phyloP scores from a whole-genome alignment of 2,329 filamentous ascomycete genomes.

The Epichloe amarillans region DNA sequence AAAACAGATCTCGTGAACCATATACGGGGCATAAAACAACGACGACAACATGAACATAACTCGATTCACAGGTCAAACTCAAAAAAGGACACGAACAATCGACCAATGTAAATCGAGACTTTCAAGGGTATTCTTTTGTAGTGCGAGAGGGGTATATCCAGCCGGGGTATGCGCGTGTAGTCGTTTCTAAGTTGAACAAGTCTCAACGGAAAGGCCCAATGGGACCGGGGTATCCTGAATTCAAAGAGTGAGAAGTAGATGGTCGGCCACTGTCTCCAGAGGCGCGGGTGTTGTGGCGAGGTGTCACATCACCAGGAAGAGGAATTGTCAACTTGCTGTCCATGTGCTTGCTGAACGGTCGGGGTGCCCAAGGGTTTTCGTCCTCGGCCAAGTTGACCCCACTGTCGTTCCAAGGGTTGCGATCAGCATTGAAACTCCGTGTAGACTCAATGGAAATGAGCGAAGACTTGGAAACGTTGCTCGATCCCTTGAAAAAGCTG shows the following conservation, averaged over 20 bases:
- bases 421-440: conserved; percentile 77
- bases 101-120: conserved; percentile 10
- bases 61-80: neutral
- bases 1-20: conserved; percentile 6
- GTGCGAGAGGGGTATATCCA: conserved; percentile 53
- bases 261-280: conserved; percentile 86
- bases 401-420: conserved; percentile 97
- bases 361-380: conserved; percentile 53
- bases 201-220: conserved; percentile 86
- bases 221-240: conserved; percentile 90
- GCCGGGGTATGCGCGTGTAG: conserved; percentile 45
- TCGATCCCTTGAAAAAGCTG: conserved; percentile 85
- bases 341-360: conserved; percentile 51
- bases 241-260: conserved; percentile 87
- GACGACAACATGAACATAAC: conserved; percentile 7
- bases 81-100: neutral
- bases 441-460: conserved; percentile 93
- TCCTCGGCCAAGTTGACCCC: conserved; percentile 89
- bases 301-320: conserved; percentile 68
- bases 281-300: conserved; percentile 69
- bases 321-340: conserved; percentile 51
- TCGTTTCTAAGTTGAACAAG: conserved; percentile 29
- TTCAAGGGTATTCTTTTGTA: conserved; percentile 41
- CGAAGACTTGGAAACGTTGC: conserved; percentile 85
- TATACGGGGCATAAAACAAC: conserved; percentile 3